phyloP scores from a whole-genome alignment of 208 protist species.

The Wallacemonas rigidus region DNA sequence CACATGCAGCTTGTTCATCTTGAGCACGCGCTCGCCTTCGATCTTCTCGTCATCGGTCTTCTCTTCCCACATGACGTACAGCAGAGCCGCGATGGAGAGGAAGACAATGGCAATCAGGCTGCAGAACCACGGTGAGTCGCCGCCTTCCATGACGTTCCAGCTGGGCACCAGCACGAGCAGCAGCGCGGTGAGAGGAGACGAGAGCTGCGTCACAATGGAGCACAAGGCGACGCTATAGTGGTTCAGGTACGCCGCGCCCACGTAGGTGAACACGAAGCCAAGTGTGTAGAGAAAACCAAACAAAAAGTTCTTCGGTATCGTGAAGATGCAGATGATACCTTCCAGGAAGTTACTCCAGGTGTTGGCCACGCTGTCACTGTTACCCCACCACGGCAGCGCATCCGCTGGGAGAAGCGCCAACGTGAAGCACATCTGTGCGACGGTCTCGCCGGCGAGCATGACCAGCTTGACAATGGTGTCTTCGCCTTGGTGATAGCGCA shows the following conservation, averaged over 20 bases:
- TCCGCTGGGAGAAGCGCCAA: slow-evolving; percentile 73
- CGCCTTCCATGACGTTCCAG: slow-evolving; percentile 64
- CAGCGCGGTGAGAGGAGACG: slow-evolving; percentile 73
- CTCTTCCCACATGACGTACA: slow-evolving; percentile 83
- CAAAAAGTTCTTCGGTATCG: slow-evolving; percentile 57
- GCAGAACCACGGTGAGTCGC: slow-evolving; percentile 69
- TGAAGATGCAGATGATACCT: slow-evolving; percentile 65
- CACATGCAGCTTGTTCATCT: slow-evolving; percentile 52
- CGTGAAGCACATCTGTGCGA: slow-evolving; percentile 62
- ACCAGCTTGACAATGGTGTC: slow-evolving; percentile 84
- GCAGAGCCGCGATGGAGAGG: slow-evolving; percentile 49
- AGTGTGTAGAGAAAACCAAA: slow-evolving; percentile 77
- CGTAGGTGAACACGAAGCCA: slow-evolving; percentile 78
- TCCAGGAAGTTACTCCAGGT: slow-evolving; percentile 74
- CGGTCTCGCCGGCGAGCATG: slow-evolving; percentile 71
- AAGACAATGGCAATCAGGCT: slow-evolving; percentile 68
- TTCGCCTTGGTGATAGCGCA: slow-evolving; percentile 59
- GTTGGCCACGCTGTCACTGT: slow-evolving; percentile 47
- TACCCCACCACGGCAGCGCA: slow-evolving; percentile 78
- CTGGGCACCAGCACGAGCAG: slow-evolving; percentile 68
- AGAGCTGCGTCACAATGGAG: slow-evolving; percentile 82
- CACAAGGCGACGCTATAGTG: slow-evolving; percentile 84
- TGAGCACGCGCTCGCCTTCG: slow-evolving; percentile 56
- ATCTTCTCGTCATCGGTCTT: slow-evolving; percentile 75
- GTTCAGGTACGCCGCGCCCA: slow-evolving; percentile 83